These are phyloP conservation scores for Oryza brachyantha DNA, from an alignment of 176 grass and related monocot genomes.

Conservation along the genomic window DNA sequence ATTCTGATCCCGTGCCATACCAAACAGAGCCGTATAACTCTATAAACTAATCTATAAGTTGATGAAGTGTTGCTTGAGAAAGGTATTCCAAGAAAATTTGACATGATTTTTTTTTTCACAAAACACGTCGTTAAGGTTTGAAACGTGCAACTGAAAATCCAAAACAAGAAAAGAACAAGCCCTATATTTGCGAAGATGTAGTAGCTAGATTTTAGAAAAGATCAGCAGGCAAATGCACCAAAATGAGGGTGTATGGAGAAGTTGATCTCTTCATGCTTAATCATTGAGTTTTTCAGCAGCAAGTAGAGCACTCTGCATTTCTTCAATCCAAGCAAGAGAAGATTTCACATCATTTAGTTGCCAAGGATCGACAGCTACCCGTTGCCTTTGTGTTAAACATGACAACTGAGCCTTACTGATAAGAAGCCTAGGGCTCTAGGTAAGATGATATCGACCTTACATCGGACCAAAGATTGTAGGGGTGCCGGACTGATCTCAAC, in stretches of 20 bases:
- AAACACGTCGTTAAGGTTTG: too few species aligned
- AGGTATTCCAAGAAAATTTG: too few species aligned
- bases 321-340: not conserved
- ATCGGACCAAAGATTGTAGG: not conserved
- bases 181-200: not conserved
- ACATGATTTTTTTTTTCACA: too few species aligned
- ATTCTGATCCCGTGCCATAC: too few species aligned
- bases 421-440: not conserved
- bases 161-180: too few species aligned
- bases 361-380: not conserved
- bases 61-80: too few species aligned
- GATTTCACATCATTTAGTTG: not conserved
- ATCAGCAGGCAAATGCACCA: not conserved
- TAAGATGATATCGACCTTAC: not conserved
- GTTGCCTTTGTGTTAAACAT: not conserved
- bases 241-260: not conserved
- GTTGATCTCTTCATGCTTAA: not conserved
- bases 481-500: not conserved
- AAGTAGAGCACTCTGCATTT: not conserved
- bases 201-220: not conserved
- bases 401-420: not conserved
- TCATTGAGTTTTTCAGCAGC: not conserved
- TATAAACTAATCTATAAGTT: too few species aligned
- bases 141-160: too few species aligned
- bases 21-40: too few species aligned